Evolutionary conservation across 2,329 filamentous ascomycete genomes (phyloP).

Genomic region (Fusarium tricinctum): DNA sequence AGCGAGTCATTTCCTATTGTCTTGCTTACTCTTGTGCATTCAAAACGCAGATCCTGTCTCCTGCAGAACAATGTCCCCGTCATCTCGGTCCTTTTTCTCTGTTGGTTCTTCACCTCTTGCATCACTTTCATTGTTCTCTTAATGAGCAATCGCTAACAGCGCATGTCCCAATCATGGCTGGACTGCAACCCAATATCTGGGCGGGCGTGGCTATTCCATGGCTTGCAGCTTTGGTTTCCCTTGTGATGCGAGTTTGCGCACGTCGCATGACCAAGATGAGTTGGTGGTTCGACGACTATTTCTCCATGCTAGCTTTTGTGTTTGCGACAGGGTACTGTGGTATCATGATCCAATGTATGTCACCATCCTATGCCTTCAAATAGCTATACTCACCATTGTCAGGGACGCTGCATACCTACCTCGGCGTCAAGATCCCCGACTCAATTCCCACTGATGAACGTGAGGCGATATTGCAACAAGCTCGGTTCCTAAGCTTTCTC

Average conservation of each 20-base stretch:
- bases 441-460: neutral
- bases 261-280: conserved; percentile 42
- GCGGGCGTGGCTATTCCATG: conserved; percentile 41
- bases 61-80: neutral
- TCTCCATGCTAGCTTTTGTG: conserved; percentile 39
- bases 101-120: neutral
- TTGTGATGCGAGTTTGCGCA: conserved; percentile 38
- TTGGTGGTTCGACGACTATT: conserved; percentile 47
- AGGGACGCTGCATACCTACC: conserved; percentile 44
- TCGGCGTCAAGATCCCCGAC: conserved; percentile 38
- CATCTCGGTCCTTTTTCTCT: too few relatives aligned
- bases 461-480: conserved; percentile 31
- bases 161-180: conserved; percentile 36
- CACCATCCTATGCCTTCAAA: neutral
- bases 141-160: neutral
- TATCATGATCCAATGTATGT: conserved; percentile 41
- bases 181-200: conserved; percentile 43
- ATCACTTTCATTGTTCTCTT: neutral
- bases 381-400: neutral
- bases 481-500: conserved; percentile 34
- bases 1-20: conserved; percentile 12
- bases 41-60: conserved; percentile 7
- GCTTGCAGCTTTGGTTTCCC: conserved; percentile 36
- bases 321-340: conserved; percentile 38
- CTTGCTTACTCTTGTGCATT: neutral